These are phyloP conservation scores for Thelonectria olida DNA, from an alignment of 2,329 filamentous ascomycete species.

Conservation along the genomic window DNA sequence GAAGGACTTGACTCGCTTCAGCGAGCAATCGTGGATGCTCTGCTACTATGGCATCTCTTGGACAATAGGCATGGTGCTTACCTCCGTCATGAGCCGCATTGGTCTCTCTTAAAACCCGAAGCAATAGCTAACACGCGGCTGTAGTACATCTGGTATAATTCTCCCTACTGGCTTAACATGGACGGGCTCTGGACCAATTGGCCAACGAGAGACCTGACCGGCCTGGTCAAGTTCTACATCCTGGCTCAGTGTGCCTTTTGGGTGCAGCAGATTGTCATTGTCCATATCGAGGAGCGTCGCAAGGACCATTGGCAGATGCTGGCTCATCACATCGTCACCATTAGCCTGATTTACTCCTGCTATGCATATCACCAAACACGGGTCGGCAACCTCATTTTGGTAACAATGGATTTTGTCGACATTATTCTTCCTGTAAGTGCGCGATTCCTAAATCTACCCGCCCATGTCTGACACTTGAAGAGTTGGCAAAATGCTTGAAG, in stretches of 20 bases:
- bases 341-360: conserved; percentile 78
- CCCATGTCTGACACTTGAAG: conserved; percentile 5
- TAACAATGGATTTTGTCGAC: conserved; percentile 94
- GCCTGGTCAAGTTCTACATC: conserved; percentile 87
- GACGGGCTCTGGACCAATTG: conserved; percentile 84
- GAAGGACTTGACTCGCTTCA: conserved; percentile 83
- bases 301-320: conserved; percentile 99
- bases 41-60: conserved; percentile 85
- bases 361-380: conserved; percentile 89
- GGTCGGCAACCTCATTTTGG: conserved; percentile 87
- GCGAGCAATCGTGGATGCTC: conserved; percentile 91
- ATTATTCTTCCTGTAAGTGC: conserved; percentile 80
- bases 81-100: not conserved
- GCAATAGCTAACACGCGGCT: not conserved
- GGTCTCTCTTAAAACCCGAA: no score
- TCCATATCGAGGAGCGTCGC: conserved; percentile 91
- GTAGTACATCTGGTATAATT: conserved; percentile 83
- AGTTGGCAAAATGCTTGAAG: conserved; percentile 92
- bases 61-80: conserved; percentile 81
- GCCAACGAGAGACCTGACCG: conserved; percentile 79
- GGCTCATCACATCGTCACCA: conserved; percentile 91
- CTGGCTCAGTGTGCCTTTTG: conserved; percentile 91
- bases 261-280: conserved; percentile 92
- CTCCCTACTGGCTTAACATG: conserved; percentile 81
- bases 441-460: conserved; percentile 9